phyloP scores from a whole-genome alignment of 108 stramenopile species.

The Pseudonitzschia pungens region DNA sequence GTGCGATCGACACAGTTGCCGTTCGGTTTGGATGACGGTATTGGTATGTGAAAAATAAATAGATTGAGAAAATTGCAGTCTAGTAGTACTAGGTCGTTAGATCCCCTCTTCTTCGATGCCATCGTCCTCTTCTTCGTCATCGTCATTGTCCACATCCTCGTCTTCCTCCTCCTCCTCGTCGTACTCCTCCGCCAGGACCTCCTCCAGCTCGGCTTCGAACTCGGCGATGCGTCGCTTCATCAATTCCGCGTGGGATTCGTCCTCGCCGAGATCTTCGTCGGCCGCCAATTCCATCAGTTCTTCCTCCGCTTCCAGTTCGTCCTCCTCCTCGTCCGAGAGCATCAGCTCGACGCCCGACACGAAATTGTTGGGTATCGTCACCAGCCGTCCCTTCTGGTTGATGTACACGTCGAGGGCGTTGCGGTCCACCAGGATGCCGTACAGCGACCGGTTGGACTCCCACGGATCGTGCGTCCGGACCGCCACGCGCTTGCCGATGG shows the following conservation, averaged over 20 bases:
- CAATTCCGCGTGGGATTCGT: conserved; percentile 5
- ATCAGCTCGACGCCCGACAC: conserved; percentile 46
- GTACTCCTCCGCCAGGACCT: neutral
- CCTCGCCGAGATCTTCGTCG: conserved; percentile 6
- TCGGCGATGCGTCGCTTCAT: conserved; percentile 15
- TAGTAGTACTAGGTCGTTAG: no score
- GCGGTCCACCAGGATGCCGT: conserved; percentile 76
- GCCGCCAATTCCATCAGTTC: neutral
- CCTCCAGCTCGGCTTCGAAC: conserved; percentile 5
- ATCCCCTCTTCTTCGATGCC: conserved; percentile 4
- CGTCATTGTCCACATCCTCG: neutral
- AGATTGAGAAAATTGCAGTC: no score
- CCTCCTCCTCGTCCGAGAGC: conserved; percentile 19
- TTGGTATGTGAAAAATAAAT: no score
- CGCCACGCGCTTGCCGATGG: conserved; percentile 56
- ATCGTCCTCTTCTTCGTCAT: neutral
- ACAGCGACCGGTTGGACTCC: conserved; percentile 75
- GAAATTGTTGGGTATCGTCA: conserved; percentile 75
- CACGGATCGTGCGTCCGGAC: conserved; percentile 82
- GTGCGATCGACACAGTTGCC: no score
- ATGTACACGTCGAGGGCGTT: conserved; percentile 84
- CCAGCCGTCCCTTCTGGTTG: conserved; percentile 79
- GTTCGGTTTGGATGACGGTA: no score
- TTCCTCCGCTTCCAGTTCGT: conserved; percentile 18
- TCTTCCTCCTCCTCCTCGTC: neutral